A percentile compares a stretch with the other conserved stretches of the same genome.
Conservation (phyloP, 768 basidiomycete genomes). For the Amanita thiersii region DNA sequence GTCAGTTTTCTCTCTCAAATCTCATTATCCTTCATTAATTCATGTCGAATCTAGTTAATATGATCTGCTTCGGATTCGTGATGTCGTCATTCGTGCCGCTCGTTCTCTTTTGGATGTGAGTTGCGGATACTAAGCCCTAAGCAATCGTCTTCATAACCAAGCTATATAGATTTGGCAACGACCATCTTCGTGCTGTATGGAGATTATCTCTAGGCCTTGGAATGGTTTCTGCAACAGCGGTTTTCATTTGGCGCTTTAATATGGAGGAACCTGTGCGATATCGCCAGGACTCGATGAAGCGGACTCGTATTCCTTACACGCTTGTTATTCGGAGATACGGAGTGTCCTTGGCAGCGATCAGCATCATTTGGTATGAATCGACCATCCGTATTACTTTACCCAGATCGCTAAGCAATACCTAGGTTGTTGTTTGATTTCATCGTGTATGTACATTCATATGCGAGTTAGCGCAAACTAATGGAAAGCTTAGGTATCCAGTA, state of each 20-base stretch:
- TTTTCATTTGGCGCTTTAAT: constrained; percentile 78
- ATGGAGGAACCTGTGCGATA: constrained; percentile 77
- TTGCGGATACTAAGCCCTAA: constrained; percentile 3
- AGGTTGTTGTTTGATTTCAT: constrained; percentile 82
- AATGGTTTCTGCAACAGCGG: constrained; percentile 66
- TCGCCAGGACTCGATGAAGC: constrained; percentile 74
- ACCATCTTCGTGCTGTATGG: constrained; percentile 85
- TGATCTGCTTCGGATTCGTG: constrained; percentile 85
- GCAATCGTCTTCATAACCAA: neutral
- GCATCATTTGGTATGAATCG: constrained; percentile 56
- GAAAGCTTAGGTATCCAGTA: constrained; percentile 49
- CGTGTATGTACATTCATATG: constrained; percentile 33
- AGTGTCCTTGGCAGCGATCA: constrained; percentile 63
- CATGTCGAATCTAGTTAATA: constrained; percentile 47
- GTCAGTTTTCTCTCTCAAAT: constrained; percentile 26
- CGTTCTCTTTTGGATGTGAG: constrained; percentile 84
- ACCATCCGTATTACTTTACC: constrained; percentile 1
- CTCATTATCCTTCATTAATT: constrained; percentile 4
- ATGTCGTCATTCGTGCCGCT: constrained; percentile 75
- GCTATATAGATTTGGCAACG: constrained; percentile 53
- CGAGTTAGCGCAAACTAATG: neutral
- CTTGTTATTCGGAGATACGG: constrained; percentile 80
- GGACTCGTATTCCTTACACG: constrained; percentile 63
- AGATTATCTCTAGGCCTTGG: constrained; percentile 82
- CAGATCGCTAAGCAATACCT: neutral